Percentiles rank a stretch among this genome's conserved stretches.
These are phyloP conservation scores for Extremus antarcticus DNA, from an alignment of 495 filamentous ascomycete genomes.

Conservation along the genomic window DNA sequence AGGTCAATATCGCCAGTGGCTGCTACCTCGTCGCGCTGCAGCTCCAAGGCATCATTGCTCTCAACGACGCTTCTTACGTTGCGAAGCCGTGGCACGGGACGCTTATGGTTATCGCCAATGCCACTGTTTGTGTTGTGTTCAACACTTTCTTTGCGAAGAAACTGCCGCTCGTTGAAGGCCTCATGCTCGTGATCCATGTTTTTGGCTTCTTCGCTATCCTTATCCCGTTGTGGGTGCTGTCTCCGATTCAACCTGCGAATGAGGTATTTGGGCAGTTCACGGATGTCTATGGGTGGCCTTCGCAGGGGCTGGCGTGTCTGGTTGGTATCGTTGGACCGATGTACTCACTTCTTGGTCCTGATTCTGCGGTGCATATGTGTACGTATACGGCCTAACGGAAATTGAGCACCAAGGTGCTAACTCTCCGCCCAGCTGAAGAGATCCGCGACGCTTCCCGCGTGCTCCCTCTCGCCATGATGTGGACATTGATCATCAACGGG, in stretches of 20 bases:
- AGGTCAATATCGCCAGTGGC: slow-evolving; percentile 4
- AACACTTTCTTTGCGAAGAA: slow-evolving; percentile 10
- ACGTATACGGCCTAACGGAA: neutral
- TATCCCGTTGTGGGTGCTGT: slow-evolving; percentile 33
- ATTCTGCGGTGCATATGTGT: slow-evolving; percentile 14
- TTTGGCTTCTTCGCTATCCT: slow-evolving; percentile 33
- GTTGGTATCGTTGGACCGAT: slow-evolving; percentile 3
- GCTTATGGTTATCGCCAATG: slow-evolving; percentile 9
- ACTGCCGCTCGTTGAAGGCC: slow-evolving; percentile 12
- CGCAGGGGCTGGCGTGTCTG: slow-evolving; percentile 2
- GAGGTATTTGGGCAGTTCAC: slow-evolving; percentile 23
- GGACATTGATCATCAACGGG: slow-evolving; percentile 20
- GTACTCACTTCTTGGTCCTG: slow-evolving; percentile 6
- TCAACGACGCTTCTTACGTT: slow-evolving; percentile 15
- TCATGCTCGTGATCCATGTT: slow-evolving; percentile 13
- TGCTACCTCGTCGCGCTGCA: slow-evolving; percentile 3
- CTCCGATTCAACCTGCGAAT: slow-evolving; percentile 20
- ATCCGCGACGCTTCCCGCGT: slow-evolving; percentile 17
- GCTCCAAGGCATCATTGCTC: slow-evolving; percentile 7
- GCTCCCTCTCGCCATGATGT: slow-evolving; percentile 23
- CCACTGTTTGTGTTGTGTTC: slow-evolving; percentile 8
- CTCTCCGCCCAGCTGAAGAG: slow-evolving; percentile 18
- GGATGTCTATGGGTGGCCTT: slow-evolving; percentile 12
- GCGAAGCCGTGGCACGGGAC: slow-evolving; percentile 13
- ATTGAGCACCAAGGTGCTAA: neutral